Evolutionary conservation across 2,329 filamentous ascomycete genomes (phyloP), one percentile per base, ranked within the genome.

Genomic region (Talaromyces rugulosus): DNA sequence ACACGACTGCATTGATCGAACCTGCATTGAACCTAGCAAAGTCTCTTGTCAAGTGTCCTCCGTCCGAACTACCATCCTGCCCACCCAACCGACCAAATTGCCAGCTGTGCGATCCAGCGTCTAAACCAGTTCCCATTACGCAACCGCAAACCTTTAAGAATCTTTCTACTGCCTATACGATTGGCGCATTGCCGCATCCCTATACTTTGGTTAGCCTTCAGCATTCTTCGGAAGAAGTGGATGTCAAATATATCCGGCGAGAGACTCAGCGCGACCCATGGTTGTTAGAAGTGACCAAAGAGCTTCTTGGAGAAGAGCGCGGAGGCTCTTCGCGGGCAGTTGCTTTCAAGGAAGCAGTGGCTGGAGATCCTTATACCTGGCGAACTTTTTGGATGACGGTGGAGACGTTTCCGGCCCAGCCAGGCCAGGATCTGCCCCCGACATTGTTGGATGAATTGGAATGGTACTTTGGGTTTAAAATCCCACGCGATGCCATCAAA

Each of bases 181-280:
- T 99, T 65, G 92, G 89, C 63, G 90, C 88, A 0, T 89, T 98
- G 12, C 94, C 94, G 0, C 95, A 99, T 73, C 95, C 95, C 0
- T 96, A 92, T 80, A 97, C 93, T 1, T 82, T 92, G 50, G 84
- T 87, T 59, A 85, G 87, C 12, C 80, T 98, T 18, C 82, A 86
- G 62, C 83, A 86, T 62, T 78, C 80, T 58, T 78, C 85, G 47
- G 81, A 86, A 2, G 78, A 82, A 1, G 79, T 91, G 56, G 88
- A 88, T 55, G 77, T 88, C 1, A 75, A 80, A 7, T 89, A 86
- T 79, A 84, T 93, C 64, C 85, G 89, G 53, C 83, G 87, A 62
- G 79, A 89, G 60, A 87, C 89, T 0, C 77, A 82, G 33, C 90
- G 93, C 30, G 92, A 99, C 73, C 78, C 84, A 2, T 99, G 93